Evolutionary conservation across 1,139 yeast genomes (phyloP), one percentile per base, ranked within the genome.

Genomic region (Torulaspora pretoriensis): DNA sequence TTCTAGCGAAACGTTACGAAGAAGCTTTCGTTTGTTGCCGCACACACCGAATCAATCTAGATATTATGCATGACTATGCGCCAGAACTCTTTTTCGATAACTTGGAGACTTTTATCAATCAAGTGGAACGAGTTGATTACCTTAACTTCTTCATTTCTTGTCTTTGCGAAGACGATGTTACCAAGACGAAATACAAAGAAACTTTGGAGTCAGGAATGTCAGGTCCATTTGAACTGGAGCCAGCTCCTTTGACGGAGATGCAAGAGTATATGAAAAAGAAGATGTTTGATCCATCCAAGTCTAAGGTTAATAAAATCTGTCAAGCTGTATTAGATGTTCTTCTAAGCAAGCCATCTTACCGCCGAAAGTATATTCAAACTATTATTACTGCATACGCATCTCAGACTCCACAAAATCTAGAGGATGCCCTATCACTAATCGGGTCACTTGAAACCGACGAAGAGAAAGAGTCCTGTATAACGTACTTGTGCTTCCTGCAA

Each of bases 311-410:
- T 63, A 75, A 69, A 48, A 80, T 94, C 28, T 89, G 97, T 65
- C 80, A 81, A 37, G 82, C 81, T 4, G 67, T 90, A 24, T 69
- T 90, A 24, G 61, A 73, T 0, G 80, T 83, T 0, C 67, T 90
- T 34, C 60, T 72, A 35, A 53, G 59, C 14, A 69, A 70, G 30
- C 77, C 81, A 2, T 71, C 72, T 42, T 79, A 78, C 60, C 76
- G 74, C 45, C 68, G 72, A 12, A 75, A 74, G 47, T 87, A 86
- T 56, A 65, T 83, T 44, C 95, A 87, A 64, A 80, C 95, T 2
- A 78, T 85, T 19, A 75, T 94, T 46, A 92, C 98, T 2, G 95
- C 97, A 0, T 86, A 84, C 61, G 96, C 96, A 0, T 87, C 96
- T 64, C 88, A 87, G 68, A 78, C 77, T 38, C 98, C 98, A 2